Evolutionary conservation across 768 basidiomycete genomes (phyloP).

Genomic region (Phallus indusiatus): DNA sequence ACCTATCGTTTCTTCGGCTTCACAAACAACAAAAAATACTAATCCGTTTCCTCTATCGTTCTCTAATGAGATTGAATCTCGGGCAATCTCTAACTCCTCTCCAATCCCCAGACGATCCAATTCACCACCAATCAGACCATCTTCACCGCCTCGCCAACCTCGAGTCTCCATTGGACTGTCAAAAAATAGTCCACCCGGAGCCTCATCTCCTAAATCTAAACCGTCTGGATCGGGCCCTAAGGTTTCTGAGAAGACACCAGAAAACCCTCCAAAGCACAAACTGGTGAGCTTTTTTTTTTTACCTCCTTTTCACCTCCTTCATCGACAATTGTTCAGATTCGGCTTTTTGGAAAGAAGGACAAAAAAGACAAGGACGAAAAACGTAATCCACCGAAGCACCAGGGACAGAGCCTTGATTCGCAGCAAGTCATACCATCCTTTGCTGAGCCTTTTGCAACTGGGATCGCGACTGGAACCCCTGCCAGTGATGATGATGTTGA

Average conservation of each 20-base stretch:
- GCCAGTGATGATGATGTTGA: slow-evolving; percentile 64
- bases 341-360: slow-evolving; percentile 65
- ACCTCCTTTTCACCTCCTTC: slow-evolving; percentile 6
- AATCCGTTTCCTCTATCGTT: neutral
- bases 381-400: neutral
- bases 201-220: slow-evolving; percentile 47
- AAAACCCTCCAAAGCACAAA: slow-evolving; percentile 46
- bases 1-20: neutral
- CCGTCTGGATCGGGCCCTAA: slow-evolving; percentile 48
- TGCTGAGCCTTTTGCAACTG: slow-evolving; percentile 28
- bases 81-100: slow-evolving; percentile 26
- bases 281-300: slow-evolving; percentile 41
- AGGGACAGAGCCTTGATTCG: slow-evolving; percentile 30
- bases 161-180: slow-evolving; percentile 1
- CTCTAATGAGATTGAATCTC: neutral
- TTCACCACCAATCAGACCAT: slow-evolving; percentile 29
- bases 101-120: slow-evolving; percentile 27
- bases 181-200: slow-evolving; percentile 30
- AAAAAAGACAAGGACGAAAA: slow-evolving; percentile 16
- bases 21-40: neutral
- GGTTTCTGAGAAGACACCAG: slow-evolving; percentile 51
- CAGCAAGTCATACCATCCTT: slow-evolving; percentile 29
- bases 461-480: slow-evolving; percentile 31
- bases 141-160: slow-evolving; percentile 34
- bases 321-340: slow-evolving; percentile 38